phyloP scores from a whole-genome alignment of 148 eudicot genomes.

The Persicaria tinctoria region DNA sequence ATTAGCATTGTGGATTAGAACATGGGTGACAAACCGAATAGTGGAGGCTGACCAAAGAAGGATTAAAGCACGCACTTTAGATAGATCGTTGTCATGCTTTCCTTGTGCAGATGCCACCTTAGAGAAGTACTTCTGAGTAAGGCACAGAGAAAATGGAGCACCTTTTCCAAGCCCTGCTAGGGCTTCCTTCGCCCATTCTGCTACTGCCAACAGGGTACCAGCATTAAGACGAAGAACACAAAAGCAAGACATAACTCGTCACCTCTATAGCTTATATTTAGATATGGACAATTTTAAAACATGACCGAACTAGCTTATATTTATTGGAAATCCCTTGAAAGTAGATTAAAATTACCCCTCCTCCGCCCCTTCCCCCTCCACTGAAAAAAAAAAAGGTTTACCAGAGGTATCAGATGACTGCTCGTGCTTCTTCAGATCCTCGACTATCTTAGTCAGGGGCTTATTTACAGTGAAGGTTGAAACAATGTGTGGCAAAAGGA shows the following conservation, averaged over 20 bases:
- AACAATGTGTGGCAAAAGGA: conserved; percentile 61
- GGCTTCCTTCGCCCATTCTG: conserved; percentile 92
- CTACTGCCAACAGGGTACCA: conserved; percentile 35
- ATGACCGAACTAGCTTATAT: neutral
- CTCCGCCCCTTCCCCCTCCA: neutral
- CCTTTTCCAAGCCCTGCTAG: conserved; percentile 73
- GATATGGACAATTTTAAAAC: neutral
- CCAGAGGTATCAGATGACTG: conserved; percentile 57
- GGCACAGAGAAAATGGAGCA: conserved; percentile 71
- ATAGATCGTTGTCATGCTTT: conserved; percentile 40
- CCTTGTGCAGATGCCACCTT: conserved; percentile 65
- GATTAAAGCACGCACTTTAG: conserved; percentile 38
- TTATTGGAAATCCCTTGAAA: neutral
- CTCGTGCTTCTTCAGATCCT: conserved; percentile 56
- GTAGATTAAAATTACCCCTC: neutral
- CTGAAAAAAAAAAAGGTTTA: conserved; percentile 13
- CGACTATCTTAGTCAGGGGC: conserved; percentile 49
- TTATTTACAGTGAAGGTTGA: conserved; percentile 61
- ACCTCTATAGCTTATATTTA: neutral
- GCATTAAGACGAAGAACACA: neutral
- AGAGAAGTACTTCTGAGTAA: conserved; percentile 67
- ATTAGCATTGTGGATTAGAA: neutral
- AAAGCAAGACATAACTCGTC: neutral
- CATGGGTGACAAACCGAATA: neutral
- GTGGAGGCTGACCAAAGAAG: neutral